A percentile compares a stretch with the other conserved stretches of the same genome.
These are phyloP conservation scores for Saprolegnia parasitica DNA, from an alignment of 352 stramenopile species.

Conservation along the genomic window DNA sequence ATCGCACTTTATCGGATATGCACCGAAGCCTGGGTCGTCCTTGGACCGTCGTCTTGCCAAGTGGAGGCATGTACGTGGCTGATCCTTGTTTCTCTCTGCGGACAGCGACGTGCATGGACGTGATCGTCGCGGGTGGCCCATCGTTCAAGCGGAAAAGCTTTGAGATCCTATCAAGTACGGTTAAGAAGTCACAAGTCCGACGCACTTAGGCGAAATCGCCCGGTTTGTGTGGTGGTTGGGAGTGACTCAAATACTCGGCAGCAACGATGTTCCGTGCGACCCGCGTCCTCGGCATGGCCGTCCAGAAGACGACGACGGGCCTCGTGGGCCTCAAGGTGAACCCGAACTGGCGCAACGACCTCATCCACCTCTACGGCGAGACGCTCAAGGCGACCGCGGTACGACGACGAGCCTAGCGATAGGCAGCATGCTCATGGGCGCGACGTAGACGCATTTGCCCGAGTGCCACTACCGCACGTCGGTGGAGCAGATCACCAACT, in stretches of 20 bases:
- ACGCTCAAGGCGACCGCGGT: constrained; percentile 80
- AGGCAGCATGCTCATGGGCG: not conserved
- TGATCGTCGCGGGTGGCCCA: too few species aligned
- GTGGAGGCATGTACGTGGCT: too few species aligned
- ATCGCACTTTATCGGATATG: not conserved
- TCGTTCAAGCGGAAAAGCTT: too few species aligned
- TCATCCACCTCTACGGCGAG: constrained; percentile 80
- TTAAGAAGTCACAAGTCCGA: not conserved
- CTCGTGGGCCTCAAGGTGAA: constrained; percentile 82
- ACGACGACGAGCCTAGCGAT: constrained; percentile 7
- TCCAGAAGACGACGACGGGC: constrained; percentile 84
- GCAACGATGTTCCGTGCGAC: constrained; percentile 67
- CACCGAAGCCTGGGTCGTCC: not conserved
- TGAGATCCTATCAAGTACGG: too few species aligned
- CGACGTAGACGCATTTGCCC: constrained; percentile 21
- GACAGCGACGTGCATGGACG: too few species aligned
- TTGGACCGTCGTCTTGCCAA: too few species aligned
- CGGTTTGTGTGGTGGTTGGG: constrained; percentile 23
- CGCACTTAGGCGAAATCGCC: not conserved
- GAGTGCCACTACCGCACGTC: constrained; percentile 56
- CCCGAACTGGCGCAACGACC: constrained; percentile 71
- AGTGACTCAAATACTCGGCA: constrained; percentile 8
- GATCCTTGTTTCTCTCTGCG: too few species aligned
- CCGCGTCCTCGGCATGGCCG: constrained; percentile 75
- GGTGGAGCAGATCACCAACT: constrained; percentile 84